Percentiles rank a stretch among this genome's conserved stretches.
phyloP scores from a whole-genome alignment of 208 protist species.

The Endotrypanum monterogeii region DNA sequence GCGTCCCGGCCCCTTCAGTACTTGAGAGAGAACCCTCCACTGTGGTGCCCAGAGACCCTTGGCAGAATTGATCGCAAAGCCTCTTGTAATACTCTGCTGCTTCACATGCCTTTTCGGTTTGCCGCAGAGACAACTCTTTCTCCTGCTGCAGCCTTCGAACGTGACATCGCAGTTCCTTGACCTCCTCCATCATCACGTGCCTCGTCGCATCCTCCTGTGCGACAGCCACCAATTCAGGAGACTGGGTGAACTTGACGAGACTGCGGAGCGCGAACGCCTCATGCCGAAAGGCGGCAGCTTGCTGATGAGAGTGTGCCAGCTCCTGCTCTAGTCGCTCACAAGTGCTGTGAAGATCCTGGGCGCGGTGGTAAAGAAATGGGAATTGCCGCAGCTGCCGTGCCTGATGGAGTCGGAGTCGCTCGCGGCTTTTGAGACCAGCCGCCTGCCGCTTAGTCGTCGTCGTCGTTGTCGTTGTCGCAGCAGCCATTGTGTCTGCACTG shows the following conservation, averaged over 20 bases:
- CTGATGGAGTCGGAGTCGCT: conserved; percentile 19
- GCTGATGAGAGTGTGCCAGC: conserved; percentile 33
- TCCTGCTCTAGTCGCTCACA: conserved; percentile 41
- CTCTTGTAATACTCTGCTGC: conserved; percentile 36
- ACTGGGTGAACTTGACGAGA: conserved; percentile 41
- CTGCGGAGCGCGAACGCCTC: conserved; percentile 45
- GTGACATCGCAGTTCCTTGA: conserved; percentile 29
- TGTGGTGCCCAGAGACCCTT: neutral
- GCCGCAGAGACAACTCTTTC: conserved; percentile 39
- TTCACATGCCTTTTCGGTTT: conserved; percentile 44
- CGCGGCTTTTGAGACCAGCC: neutral
- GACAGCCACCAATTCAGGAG: conserved; percentile 37
- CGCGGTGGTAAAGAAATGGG: conserved; percentile 34
- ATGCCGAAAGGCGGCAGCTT: conserved; percentile 36
- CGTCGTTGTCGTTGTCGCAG: neutral
- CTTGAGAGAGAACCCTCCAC: neutral
- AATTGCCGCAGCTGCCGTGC: conserved; percentile 35
- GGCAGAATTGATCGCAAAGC: conserved; percentile 4
- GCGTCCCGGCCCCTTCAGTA: neutral
- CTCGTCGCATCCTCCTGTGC: conserved; percentile 28
- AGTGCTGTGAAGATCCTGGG: conserved; percentile 29
- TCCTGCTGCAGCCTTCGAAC: conserved; percentile 30
- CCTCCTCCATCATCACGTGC: conserved; percentile 37
- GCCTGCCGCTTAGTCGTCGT: neutral
- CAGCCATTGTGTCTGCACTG: neutral